Evolutionary conservation across 2,329 filamentous ascomycete species (phyloP).

Genomic region (Scolecobasidium constrictum): DNA sequence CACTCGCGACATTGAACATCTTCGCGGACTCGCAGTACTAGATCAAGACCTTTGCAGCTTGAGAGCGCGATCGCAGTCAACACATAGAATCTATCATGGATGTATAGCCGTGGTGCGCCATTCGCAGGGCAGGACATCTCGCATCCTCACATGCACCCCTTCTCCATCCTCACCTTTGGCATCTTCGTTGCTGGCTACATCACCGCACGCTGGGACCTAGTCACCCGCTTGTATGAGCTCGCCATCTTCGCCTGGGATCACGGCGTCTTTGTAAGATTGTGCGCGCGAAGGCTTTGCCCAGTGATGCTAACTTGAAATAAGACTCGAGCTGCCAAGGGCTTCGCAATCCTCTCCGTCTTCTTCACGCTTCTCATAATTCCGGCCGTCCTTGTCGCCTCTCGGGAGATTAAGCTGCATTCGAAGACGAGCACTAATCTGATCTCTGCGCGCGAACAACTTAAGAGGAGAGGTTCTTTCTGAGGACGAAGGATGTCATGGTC

Average conservation of each 20-base stretch:
- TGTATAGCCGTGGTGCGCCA: too few species aligned
- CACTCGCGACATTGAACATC: too few species aligned
- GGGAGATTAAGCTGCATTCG: constrained; percentile 78
- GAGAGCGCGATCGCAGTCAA: too few species aligned
- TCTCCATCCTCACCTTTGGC: constrained; percentile 87
- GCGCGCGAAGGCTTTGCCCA: not conserved
- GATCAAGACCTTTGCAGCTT: too few species aligned
- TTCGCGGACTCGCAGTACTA: too few species aligned
- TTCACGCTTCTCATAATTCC: constrained; percentile 81
- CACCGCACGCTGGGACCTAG: constrained; percentile 97
- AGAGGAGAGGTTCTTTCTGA: constrained; percentile 91
- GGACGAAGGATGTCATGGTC: constrained; percentile 52
- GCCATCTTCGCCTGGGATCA: constrained; percentile 97
- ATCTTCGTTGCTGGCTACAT: constrained; percentile 99
- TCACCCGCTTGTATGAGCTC: constrained; percentile 92
- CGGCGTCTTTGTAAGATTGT: constrained; percentile 73
- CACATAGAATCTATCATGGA: too few species aligned
- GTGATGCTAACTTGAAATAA: constrained; percentile 26
- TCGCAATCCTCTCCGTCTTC: constrained; percentile 68
- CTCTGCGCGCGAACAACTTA: constrained; percentile 89
- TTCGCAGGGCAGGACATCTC: not conserved
- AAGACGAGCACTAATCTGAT: constrained; percentile 67
- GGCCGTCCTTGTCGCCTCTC: constrained; percentile 68
- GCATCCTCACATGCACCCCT: constrained; percentile 68
- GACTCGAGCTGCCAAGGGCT: constrained; percentile 79